phyloP scores from a whole-genome alignment of 164 flowering plant species.

The Buxus sempervirens region DNA sequence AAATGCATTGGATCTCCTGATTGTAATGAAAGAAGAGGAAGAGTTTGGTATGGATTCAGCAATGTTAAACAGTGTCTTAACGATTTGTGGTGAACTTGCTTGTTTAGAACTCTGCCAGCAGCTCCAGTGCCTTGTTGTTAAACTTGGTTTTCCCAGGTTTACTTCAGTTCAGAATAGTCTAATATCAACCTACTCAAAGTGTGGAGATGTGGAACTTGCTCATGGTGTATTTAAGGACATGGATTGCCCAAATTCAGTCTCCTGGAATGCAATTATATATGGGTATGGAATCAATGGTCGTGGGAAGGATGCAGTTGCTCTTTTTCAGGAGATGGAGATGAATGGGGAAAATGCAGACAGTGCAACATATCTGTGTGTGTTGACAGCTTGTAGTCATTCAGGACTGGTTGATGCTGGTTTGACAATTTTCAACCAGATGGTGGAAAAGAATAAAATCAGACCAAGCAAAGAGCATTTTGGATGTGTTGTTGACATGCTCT shows the following conservation, averaged over 20 bases:
- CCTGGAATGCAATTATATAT: constrained; percentile 39
- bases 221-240: constrained; percentile 27
- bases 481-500: constrained; percentile 40
- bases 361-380: constrained; percentile 27
- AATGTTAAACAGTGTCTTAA: constrained; percentile 18
- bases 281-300: constrained; percentile 42
- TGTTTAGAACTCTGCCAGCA: constrained; percentile 32
- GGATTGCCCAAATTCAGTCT: constrained; percentile 22
- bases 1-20: constrained; percentile 28
- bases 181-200: constrained; percentile 31
- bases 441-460: constrained; percentile 22
- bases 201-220: constrained; percentile 31
- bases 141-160: constrained; percentile 22
- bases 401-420: constrained; percentile 39
- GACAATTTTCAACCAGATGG: constrained; percentile 29
- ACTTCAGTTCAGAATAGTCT: constrained; percentile 31
- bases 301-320: constrained; percentile 31
- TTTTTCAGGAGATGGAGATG: constrained; percentile 32
- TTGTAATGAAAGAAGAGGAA: constrained; percentile 12
- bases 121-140: constrained; percentile 28
- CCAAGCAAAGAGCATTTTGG: constrained; percentile 33
- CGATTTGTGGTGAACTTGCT: constrained; percentile 35
- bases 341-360: constrained; percentile 25
- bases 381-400: constrained; percentile 45
- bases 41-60: constrained; percentile 23